phyloP scores from a whole-genome alignment of 306 rosid genomes.

The Quercus aquifolioides region DNA sequence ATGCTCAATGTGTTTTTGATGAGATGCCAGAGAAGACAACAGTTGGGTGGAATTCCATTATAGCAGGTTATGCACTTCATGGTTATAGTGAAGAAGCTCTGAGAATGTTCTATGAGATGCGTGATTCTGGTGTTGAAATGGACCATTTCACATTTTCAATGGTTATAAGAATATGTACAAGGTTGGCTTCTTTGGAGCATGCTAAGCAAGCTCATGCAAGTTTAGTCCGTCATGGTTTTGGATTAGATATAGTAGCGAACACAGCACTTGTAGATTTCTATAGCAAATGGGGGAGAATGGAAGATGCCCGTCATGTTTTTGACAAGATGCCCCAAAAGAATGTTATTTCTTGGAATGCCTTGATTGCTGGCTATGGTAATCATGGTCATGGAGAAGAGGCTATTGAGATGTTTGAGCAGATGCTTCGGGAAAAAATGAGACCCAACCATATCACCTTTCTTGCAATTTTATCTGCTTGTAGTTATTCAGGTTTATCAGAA shows the following conservation, averaged over 20 bases:
- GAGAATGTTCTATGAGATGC: conserved; percentile 60
- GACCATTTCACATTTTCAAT: conserved; percentile 86
- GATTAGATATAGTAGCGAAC: conserved; percentile 71
- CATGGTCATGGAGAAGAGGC: conserved; percentile 83
- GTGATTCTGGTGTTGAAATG: conserved; percentile 52
- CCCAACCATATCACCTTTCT: conserved; percentile 92
- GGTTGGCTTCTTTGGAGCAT: conserved; percentile 74
- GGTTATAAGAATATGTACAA: conserved; percentile 66
- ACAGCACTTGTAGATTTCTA: conserved; percentile 82
- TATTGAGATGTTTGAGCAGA: conserved; percentile 64
- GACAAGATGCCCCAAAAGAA: conserved; percentile 68
- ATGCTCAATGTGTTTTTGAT: conserved; percentile 72
- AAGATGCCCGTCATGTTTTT: conserved; percentile 76
- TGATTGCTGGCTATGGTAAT: conserved; percentile 81
- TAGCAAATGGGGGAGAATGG: conserved; percentile 89
- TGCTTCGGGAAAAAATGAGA: conserved; percentile 56
- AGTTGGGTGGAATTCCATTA: conserved; percentile 82
- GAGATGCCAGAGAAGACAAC: conserved; percentile 74
- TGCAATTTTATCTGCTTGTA: conserved; percentile 78
- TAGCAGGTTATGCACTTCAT: conserved; percentile 81
- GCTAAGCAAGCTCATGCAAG: conserved; percentile 92
- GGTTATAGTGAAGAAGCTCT: conserved; percentile 87
- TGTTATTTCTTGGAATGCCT: conserved; percentile 79
- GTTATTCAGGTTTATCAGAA: conserved; percentile 73
- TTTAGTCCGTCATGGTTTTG: conserved; percentile 73